Evolutionary conservation across 2,329 filamentous ascomycete genomes (phyloP).

Genomic region (Botrytis aclada): DNA sequence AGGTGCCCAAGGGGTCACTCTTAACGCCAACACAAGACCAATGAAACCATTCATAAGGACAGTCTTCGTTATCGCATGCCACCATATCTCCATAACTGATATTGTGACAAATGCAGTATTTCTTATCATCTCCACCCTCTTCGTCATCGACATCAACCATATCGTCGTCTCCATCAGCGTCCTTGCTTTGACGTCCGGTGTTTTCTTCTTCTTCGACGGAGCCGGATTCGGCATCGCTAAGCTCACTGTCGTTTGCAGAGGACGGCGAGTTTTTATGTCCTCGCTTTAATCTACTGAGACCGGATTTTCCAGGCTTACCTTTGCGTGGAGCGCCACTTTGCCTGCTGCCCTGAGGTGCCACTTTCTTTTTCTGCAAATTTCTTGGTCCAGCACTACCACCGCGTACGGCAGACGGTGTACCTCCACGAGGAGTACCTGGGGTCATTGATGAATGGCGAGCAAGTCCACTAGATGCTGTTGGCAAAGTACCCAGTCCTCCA

Average conservation of each 20-base stretch:
- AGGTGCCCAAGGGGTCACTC: constrained; percentile 64
- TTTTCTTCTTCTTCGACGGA: constrained; percentile 50
- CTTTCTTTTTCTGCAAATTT: constrained; percentile 41
- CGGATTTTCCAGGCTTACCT: constrained; percentile 49
- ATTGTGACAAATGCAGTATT: constrained; percentile 80
- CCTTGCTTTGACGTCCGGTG: constrained; percentile 46
- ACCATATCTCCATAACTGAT: constrained; percentile 88
- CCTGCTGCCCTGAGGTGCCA: constrained; percentile 35
- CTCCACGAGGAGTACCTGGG: constrained; percentile 58
- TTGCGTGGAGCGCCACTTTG: constrained; percentile 35
- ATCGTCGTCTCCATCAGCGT: constrained; percentile 50
- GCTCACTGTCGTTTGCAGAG: constrained; percentile 61
- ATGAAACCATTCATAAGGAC: constrained; percentile 84
- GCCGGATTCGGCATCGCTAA: constrained; percentile 59
- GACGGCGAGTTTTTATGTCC: constrained; percentile 58
- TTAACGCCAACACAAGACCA: constrained; percentile 71
- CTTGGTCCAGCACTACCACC: constrained; percentile 61
- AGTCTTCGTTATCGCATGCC: constrained; percentile 79
- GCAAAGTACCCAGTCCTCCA: constrained; percentile 45
- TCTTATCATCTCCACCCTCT: constrained; percentile 68
- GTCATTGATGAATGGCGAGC: constrained; percentile 62
- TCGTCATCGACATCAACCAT: constrained; percentile 61
- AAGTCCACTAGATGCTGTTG: constrained; percentile 54
- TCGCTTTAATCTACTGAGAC: constrained; percentile 59
- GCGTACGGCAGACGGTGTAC: constrained; percentile 38